These are phyloP conservation scores for Aspergillus chevalieri DNA, from an alignment of 2,329 filamentous ascomycete species.

Conservation along the genomic window DNA sequence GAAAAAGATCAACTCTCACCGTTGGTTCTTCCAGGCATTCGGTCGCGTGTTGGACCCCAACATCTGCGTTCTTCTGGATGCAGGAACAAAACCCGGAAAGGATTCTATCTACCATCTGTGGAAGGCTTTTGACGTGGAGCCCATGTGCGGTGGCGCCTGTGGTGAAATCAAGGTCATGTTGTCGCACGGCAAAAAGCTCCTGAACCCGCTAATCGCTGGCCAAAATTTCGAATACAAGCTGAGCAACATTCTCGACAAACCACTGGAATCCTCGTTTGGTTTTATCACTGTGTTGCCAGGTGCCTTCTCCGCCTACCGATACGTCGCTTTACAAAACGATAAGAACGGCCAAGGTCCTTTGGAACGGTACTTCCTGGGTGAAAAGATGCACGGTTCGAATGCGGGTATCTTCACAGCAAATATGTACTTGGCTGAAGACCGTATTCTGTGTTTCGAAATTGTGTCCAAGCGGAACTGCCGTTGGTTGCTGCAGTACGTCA, in stretches of 20 bases:
- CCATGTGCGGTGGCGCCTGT: constrained; percentile 94
- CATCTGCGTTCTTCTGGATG: constrained; percentile 92
- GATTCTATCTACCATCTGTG: constrained; percentile 96
- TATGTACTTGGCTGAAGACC: constrained; percentile 49
- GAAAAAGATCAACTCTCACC: constrained; percentile 99
- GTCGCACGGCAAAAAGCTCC: constrained; percentile 72
- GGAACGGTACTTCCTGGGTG: constrained; percentile 94
- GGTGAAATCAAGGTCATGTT: constrained; percentile 99
- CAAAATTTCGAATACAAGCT: constrained; percentile 99
- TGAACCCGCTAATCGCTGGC: constrained; percentile 90
- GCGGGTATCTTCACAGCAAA: constrained; percentile 97
- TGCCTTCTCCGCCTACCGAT: constrained; percentile 97
- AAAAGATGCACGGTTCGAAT: constrained; percentile 88
- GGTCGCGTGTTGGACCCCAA: constrained; percentile 88
- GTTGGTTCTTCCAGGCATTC: constrained; percentile 99
- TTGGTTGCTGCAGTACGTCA: constrained; percentile 97
- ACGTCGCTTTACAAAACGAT: constrained; percentile 90
- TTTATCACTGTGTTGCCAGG: constrained; percentile 96
- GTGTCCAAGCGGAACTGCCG: constrained; percentile 96
- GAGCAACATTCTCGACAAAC: constrained; percentile 98
- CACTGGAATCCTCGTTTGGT: constrained; percentile 91
- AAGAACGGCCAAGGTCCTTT: constrained; percentile 88
- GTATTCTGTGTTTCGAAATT: constrained; percentile 61
- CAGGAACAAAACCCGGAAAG: constrained; percentile 87
- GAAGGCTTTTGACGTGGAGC: constrained; percentile 97